Evolutionary conservation across 164 flowering plant genomes (phyloP).

Genomic region (Magnolia officinalis): DNA sequence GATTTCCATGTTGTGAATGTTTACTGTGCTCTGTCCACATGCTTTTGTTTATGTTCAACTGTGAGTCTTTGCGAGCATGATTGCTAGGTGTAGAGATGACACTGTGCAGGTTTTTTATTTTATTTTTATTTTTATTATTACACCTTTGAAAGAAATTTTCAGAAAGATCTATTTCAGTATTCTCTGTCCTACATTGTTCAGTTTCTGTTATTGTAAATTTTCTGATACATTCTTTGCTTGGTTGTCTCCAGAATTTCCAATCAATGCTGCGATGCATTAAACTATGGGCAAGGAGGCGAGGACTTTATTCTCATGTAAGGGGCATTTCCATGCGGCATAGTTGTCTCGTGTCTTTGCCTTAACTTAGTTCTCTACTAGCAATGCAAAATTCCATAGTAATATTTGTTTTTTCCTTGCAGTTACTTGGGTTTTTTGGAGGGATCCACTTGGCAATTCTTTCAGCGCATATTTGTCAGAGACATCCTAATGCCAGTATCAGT

Average conservation of each 20-base stretch:
- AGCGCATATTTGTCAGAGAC: conserved; percentile 42
- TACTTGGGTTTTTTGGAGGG: conserved; percentile 57
- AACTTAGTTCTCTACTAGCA: background rate
- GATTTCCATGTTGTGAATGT: background rate
- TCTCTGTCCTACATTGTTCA: background rate
- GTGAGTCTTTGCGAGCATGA: background rate
- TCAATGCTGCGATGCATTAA: conserved; percentile 44
- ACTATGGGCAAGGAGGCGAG: conserved; percentile 56
- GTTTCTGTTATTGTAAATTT: conserved; percentile 2
- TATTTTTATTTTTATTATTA: no score
- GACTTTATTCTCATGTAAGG: conserved; percentile 57
- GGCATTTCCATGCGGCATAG: no score
- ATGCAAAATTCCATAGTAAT: background rate
- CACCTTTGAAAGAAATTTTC: background rate
- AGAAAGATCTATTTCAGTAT: background rate
- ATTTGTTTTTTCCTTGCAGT: conserved; percentile 27
- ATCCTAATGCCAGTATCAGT: conserved; percentile 38
- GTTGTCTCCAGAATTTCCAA: conserved; percentile 37
- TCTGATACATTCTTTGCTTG: conserved; percentile 7
- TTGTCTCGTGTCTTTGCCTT: background rate
- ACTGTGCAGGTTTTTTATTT: background rate
- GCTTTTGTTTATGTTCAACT: background rate
- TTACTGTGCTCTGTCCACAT: background rate
- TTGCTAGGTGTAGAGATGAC: no score
- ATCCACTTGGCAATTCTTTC: conserved; percentile 54